phyloP scores from a whole-genome alignment of 371 early-diverging fungal genomes.

The Mucor piriformis region DNA sequence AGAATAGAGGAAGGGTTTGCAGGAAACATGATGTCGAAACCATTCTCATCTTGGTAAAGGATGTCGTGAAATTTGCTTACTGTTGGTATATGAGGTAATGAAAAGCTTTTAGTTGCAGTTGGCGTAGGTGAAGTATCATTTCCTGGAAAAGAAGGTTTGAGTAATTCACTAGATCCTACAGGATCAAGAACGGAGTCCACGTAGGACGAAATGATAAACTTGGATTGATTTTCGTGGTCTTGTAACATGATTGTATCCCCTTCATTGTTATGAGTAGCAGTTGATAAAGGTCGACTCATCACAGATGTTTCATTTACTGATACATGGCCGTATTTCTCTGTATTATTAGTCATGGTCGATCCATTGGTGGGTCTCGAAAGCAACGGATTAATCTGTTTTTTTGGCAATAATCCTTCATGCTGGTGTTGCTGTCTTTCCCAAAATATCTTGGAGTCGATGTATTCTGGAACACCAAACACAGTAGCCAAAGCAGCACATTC shows the following conservation, averaged over 20 bases:
- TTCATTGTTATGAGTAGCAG: background rate
- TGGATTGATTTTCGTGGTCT: slow-evolving; percentile 4
- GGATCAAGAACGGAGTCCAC: slow-evolving; percentile 35
- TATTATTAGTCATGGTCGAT: background rate
- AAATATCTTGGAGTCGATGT: slow-evolving; percentile 46
- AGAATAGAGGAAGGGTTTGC: slow-evolving; percentile 36
- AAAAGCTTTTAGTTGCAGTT: slow-evolving; percentile 24
- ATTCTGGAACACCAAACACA: slow-evolving; percentile 55
- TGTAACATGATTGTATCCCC: background rate
- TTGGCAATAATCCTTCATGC: slow-evolving; percentile 6
- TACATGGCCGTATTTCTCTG: slow-evolving; percentile 13
- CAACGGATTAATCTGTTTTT: background rate
- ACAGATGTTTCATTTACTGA: slow-evolving; percentile 16
- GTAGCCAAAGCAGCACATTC: slow-evolving; percentile 53
- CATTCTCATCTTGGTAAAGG: slow-evolving; percentile 21
- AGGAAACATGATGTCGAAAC: slow-evolving; percentile 24
- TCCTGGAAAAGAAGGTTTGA: slow-evolving; percentile 8
- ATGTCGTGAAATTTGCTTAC: slow-evolving; percentile 45
- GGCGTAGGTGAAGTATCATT: slow-evolving; percentile 9
- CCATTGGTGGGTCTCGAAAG: background rate
- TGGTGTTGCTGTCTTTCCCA: slow-evolving; percentile 42
- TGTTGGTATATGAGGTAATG: slow-evolving; percentile 41
- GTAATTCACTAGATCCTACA: slow-evolving; percentile 21
- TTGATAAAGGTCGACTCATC: slow-evolving; percentile 9
- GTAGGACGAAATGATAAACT: slow-evolving; percentile 25